Evolutionary conservation across 1,139 yeast genomes (phyloP).

Genomic region (Sugiyamaella paludigena): DNA sequence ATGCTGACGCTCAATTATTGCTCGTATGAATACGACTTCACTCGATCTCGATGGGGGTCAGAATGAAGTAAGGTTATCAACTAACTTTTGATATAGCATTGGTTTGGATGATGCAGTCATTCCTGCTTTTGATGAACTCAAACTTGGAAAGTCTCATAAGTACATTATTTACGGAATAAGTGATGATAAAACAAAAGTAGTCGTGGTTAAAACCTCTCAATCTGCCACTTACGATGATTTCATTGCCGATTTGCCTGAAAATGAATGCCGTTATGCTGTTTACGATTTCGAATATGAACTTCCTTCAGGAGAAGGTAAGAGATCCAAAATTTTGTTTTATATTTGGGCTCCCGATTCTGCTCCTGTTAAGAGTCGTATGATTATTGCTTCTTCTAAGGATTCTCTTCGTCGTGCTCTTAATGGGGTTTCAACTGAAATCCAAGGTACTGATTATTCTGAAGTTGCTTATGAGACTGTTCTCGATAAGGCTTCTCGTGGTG

Average conservation of each 20-base stretch:
- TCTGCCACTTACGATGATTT: slow-evolving; percentile 77
- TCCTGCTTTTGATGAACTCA: slow-evolving; percentile 89
- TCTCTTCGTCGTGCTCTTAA: slow-evolving; percentile 95
- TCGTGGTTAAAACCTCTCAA: slow-evolving; percentile 80
- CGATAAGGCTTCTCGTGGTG: slow-evolving; percentile 85
- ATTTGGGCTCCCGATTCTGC: slow-evolving; percentile 99
- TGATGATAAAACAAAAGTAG: slow-evolving; percentile 82
- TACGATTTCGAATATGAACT: slow-evolving; percentile 95
- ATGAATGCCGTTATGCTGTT: slow-evolving; percentile 94
- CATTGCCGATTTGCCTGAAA: slow-evolving; percentile 85
- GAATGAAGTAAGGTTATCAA: background rate
- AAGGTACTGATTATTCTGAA: slow-evolving; percentile 97
- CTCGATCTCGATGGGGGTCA: too few relatives aligned
- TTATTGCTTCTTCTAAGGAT: slow-evolving; percentile 95
- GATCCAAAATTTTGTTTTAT: slow-evolving; percentile 85
- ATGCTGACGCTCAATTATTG: background rate
- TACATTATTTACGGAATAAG: slow-evolving; percentile 77
- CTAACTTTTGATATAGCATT: slow-evolving; percentile 42
- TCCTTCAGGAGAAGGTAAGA: slow-evolving; percentile 89
- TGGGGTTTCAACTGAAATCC: slow-evolving; percentile 91
- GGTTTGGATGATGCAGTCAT: slow-evolving; percentile 94
- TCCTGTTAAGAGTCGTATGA: slow-evolving; percentile 89
- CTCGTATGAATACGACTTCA: too few relatives aligned
- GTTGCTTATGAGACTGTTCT: slow-evolving; percentile 90
- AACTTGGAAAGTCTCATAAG: slow-evolving; percentile 88